phyloP scores from a whole-genome alignment of 495 filamentous ascomycete species.

The Xylaria grammica region DNA sequence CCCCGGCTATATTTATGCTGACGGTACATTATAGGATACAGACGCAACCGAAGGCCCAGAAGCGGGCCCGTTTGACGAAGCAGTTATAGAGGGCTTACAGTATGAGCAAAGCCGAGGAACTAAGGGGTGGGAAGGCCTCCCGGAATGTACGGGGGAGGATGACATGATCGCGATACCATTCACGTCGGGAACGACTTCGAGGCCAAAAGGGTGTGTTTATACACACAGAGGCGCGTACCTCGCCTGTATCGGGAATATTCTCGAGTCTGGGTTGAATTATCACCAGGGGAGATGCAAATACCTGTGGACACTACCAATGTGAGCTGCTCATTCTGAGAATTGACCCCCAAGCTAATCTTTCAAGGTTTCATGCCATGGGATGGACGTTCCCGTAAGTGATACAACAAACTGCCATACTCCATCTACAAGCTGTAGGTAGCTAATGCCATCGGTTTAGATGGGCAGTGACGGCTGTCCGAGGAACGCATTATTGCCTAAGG shows the following conservation, averaged over 20 bases:
- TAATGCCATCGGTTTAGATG: constrained; percentile 56
- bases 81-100: constrained; percentile 77
- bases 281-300: constrained; percentile 73
- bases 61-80: constrained; percentile 81
- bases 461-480: constrained; percentile 88
- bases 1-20: neutral
- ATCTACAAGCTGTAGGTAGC: constrained; percentile 32
- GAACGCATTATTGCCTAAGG: constrained; percentile 91
- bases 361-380: constrained; percentile 85
- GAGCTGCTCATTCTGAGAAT: constrained; percentile 9
- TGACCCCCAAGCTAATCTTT: constrained; percentile 20
- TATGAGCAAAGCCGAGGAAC: constrained; percentile 66
- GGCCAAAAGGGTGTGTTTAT: constrained; percentile 91
- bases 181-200: constrained; percentile 91
- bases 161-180: constrained; percentile 79
- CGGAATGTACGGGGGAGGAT: constrained; percentile 75
- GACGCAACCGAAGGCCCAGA: constrained; percentile 76
- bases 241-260: constrained; percentile 80
- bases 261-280: constrained; percentile 85
- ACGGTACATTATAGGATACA: constrained; percentile 62
- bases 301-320: constrained; percentile 92
- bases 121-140: constrained; percentile 79
- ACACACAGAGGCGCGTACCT: constrained; percentile 89
- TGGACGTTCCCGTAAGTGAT: constrained; percentile 70
- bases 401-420: neutral